Percentiles rank a stretch among this genome's conserved stretches.
Conservation (phyloP, 225 moss, liverwort and hornwort genomes). For the Bryoerythrophyllum caledonicum region DNA sequence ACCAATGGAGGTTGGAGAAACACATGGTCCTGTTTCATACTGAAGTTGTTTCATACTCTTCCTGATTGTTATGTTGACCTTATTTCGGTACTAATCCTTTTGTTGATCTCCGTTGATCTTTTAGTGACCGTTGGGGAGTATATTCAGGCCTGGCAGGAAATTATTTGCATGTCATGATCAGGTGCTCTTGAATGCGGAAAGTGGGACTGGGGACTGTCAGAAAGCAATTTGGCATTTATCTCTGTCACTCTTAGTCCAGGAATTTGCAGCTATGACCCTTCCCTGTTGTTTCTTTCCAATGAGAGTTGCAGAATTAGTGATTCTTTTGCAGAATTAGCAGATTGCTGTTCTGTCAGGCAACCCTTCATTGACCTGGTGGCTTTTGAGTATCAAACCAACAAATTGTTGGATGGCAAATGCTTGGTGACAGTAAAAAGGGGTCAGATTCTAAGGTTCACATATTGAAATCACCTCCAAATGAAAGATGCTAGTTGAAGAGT, state of each 20-base stretch:
- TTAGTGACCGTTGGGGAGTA: constrained; percentile 12
- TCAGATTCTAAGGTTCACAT: too few relatives aligned
- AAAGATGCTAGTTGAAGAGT: too few relatives aligned
- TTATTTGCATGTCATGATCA: background rate
- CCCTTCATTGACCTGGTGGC: constrained; percentile 13
- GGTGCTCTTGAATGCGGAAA: constrained; percentile 1
- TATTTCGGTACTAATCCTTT: background rate
- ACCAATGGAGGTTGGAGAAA: constrained; percentile 17
- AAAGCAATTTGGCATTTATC: background rate
- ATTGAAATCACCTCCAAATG: too few relatives aligned
- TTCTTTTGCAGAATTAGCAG: constrained; percentile 6
- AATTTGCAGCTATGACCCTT: background rate
- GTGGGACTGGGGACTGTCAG: background rate
- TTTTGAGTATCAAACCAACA: background rate
- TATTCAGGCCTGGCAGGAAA: background rate
- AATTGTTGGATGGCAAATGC: background rate
- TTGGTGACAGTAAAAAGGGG: too few relatives aligned
- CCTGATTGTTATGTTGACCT: background rate
- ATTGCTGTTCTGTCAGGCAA: constrained; percentile 12
- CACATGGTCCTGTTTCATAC: background rate
- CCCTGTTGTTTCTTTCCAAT: background rate
- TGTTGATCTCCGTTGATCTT: too few relatives aligned
- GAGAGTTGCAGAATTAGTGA: background rate
- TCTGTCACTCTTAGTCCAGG: background rate
- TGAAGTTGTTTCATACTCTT: background rate